Conservation (phyloP, 139 green algal genomes). For the Mesotaenium endlicherianum region DNA sequence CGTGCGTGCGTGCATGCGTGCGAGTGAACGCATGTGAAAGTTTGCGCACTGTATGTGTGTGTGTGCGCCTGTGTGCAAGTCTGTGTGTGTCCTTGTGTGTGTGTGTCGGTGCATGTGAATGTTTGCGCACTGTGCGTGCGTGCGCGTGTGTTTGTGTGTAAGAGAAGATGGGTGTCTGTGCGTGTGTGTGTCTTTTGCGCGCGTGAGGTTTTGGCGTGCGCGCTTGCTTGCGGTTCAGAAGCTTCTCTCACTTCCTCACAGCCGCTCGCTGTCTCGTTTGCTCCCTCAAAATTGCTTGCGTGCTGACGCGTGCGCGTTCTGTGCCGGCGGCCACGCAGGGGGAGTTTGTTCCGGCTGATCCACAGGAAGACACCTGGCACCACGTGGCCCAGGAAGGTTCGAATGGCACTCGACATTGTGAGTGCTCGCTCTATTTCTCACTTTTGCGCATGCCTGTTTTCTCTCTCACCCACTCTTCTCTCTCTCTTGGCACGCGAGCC, state of each 20-base stretch:
- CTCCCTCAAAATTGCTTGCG: neutral
- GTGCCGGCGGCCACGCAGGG: no score
- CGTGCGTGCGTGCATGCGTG: neutral
- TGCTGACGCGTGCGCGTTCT: neutral
- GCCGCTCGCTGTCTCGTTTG: neutral
- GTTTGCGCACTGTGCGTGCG: neutral
- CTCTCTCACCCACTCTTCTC: no score
- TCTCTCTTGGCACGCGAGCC: no score
- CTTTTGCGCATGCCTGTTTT: no score
- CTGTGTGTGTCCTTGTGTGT: neutral
- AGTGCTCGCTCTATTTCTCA: no score
- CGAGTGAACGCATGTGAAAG: neutral
- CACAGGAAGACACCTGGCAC: constrained; percentile 17
- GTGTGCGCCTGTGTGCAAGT: neutral
- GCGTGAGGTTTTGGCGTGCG: neutral
- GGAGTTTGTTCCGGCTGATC: constrained; percentile 36
- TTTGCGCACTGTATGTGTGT: neutral
- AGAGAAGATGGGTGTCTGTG: neutral
- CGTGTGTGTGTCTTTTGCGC: neutral
- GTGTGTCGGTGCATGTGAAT: neutral
- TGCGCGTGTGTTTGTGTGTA: neutral
- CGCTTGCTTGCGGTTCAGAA: neutral
- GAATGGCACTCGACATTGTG: constrained; percentile 49
- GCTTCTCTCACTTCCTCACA: neutral
- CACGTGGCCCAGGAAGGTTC: neutral